Base-by-base conservation (phyloP, 176 grass and related monocot genomes). In the Puya raimondii region DNA sequence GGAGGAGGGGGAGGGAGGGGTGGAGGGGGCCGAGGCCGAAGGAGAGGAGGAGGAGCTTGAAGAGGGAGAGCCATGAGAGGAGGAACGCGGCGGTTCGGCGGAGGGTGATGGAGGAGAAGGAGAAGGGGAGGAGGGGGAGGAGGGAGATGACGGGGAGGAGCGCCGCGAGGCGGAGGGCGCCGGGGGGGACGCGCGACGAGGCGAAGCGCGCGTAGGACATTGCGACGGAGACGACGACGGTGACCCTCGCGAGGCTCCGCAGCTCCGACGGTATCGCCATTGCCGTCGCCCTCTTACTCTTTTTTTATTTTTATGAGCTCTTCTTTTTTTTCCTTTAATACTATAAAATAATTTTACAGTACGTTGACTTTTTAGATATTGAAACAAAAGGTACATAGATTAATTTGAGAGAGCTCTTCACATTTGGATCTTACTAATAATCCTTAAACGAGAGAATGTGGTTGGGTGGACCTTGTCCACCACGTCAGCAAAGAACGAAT, bases 41-140 rank as follows among this genome's bases (percentile, higher is more conserved):
- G 72, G 81, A 80, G 77, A 91, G 88, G 54, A 91, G 84, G 68
- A 91, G 78, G 10, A 91, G 20, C 63, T 83, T 90, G 80, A 86
- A 83, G 77, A 79, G 63, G 67, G 76, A 74, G 22, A 90, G 80
- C 88, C 84, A 91, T 20, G 63, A 9, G 18, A 91, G 78, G 15
- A 91, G 81, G 75, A 91, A 72, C 53, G 18, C 80, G n/a, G 84
- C 73, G 63, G 59, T 63, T 33, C 84, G 79, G 7, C 84, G 83
- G 78, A 87, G 73, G n/a, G 72, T 68, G 71, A 77, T 51, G 33
- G 80, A 81, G 47, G 81, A 79, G 78, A 91, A 87, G 67, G 64
- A 64, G 3, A 77, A 74, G 15, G 88, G 84, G 50, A 79, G 16
- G 25, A 50, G 51, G 9, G 26, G 69, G 51, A 91, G 70, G 64